Base-by-base conservation (phyloP, 305 asterid species). In the Fraxinus velutina region DNA sequence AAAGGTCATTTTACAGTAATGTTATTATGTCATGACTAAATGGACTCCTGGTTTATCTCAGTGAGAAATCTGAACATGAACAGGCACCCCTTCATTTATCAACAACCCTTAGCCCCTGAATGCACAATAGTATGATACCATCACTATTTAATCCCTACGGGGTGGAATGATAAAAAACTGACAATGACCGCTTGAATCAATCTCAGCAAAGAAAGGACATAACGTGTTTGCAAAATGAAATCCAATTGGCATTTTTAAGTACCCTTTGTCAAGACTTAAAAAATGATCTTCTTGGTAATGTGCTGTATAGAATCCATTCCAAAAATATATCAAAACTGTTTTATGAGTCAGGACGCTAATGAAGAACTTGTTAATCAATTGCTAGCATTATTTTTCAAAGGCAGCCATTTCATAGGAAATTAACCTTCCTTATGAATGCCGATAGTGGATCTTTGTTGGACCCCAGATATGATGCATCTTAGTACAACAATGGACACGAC, bases 271-370 rank as follows among this genome's bases (percentile, higher is more conserved):
- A 70, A 60, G 57, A 80, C 6, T 50, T n/a, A 15, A 4, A 44
- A 77, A 8, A 71, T 17, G 75, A 32, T 5, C 24, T 70, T 70
- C 75, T 13, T 78, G 34, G 34, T 70, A 19, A 66, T 44, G 66
- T 21, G 52, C 60, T 82, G 55, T 32, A 47, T 72, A 74, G 78
- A 75, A 15, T 75, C 70, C 66, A 76, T 50, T 50, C 66, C 62
- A 52, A 78, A 76, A 81, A 76, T 42, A 76, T 77, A 82, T 66
- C 6, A 76, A 75, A 68, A 57, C 37, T 75, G 12, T 75, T 71
- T 76, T 78, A 44, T 22, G 19, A 68, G 74, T 62, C 29, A 36
- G 39, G 73, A 66, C 8, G 15, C 30, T 62, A 62, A 62, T 62
- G 32, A 21, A 62, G 32, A 62, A 21, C 32, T 30, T 62, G 1